These are phyloP conservation scores for Tetracladium maxilliforme DNA, from an alignment of 2,329 filamentous ascomycete species.

Conservation along the genomic window DNA sequence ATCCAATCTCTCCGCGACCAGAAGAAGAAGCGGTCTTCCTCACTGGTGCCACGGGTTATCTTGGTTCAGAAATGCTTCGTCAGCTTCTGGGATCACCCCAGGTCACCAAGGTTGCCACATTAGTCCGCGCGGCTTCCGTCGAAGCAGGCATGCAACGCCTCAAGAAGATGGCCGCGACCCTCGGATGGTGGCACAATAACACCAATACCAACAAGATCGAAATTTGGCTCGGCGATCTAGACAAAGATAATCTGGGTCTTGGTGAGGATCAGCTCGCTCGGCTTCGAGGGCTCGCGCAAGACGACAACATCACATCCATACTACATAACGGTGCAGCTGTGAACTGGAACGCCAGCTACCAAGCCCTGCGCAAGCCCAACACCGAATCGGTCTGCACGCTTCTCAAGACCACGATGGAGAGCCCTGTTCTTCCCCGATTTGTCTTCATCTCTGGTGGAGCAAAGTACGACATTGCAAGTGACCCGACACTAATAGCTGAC, in stretches of 20 bases:
- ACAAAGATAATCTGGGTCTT: too few species aligned
- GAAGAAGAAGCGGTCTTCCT: slow-evolving; percentile 58
- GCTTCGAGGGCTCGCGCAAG: slow-evolving; percentile 7
- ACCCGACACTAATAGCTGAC: too few species aligned
- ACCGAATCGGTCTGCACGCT: slow-evolving; percentile 10
- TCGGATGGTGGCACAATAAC: slow-evolving; percentile 10
- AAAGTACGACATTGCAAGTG: too few species aligned
- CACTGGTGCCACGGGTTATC: slow-evolving; percentile 63
- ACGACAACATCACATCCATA: too few species aligned
- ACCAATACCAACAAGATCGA: slow-evolving; percentile 6
- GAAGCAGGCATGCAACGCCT: slow-evolving; percentile 5
- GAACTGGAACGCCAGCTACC: too few species aligned
- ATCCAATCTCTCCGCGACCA: too few species aligned
- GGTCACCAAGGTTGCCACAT: slow-evolving; percentile 25
- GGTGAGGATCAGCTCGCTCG: too few species aligned
- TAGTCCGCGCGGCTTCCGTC: slow-evolving; percentile 24
- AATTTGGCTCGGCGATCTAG: too few species aligned
- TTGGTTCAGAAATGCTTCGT: slow-evolving; percentile 61
- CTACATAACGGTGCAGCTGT: too few species aligned
- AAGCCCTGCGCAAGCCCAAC: too few species aligned
- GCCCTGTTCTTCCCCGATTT: slow-evolving; percentile 5
- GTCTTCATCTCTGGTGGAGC: slow-evolving; percentile 15
- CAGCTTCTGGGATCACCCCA: slow-evolving; percentile 41
- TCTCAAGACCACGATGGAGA: slow-evolving; percentile 5
- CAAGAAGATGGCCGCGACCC: slow-evolving; percentile 4